Base-by-base conservation (phyloP, 2,329 filamentous ascomycete species). In the Alternaria alternata region DNA sequence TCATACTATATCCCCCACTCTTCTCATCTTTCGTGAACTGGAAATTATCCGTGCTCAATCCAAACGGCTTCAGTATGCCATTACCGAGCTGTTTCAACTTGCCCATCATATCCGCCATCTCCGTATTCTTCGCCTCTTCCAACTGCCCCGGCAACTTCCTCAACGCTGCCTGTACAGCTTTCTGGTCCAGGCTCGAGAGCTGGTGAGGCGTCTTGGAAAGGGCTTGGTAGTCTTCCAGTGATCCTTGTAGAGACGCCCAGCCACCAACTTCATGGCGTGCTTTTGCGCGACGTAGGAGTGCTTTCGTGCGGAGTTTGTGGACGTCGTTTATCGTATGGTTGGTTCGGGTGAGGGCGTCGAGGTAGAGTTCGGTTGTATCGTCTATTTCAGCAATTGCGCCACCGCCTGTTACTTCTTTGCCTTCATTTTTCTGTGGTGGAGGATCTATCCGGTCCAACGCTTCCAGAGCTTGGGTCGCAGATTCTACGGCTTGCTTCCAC, bases 51-150 rank as follows among this genome's bases (percentile, higher is more conserved):
- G 95, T 98, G 60, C 91, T 96, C 68, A 99, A 80, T 1, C 95
- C 95, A 82, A 98, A 98, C 0, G 94, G 94, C 75, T 91, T 96
- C 51, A 99, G 78, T 16, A 99, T 88, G 1, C 93, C 93, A 75
- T 99, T 97, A 0, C 95, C 95, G 61, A 99, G 82, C 79, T 91
- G 89, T 76, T 96, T 97, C 70, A 99, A 80, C 81, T 98, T 97
- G 18, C 91, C 92, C 93, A 97, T 96, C 93, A 98, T 97, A 81
- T 99, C 94, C 3, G 87, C 89, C 86, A 95, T 92, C 80, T 99
- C 95, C 68, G 86, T 86, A 73, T 97, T 90, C 80, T 93, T 92
- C 1, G 94, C 93, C 18, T 86, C 86, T 65, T 94, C 91, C 51
- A 93, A 86, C 63, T 85, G 84, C 1, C 85, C 81, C 2, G 92